Evolutionary conservation across 2,329 filamentous ascomycete genomes (phyloP), one percentile per base, ranked within the genome.

Genomic region (Botrytis aclada): DNA sequence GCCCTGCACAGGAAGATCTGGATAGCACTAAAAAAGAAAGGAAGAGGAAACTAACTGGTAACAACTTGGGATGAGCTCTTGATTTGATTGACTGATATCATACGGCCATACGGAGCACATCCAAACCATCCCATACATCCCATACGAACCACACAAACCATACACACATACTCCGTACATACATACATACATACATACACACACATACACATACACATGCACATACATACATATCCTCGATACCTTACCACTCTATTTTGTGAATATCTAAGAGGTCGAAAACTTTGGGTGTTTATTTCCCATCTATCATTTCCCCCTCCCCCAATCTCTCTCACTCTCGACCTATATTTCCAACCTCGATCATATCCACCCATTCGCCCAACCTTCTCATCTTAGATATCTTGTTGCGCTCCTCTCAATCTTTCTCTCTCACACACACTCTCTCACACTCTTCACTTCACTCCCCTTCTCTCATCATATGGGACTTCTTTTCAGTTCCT

Each of bases 1-100:
- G 69, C 43, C 69, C 69, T 71, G 69, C 58, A 71, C 25, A 32
- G 47, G 34, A 41, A 32, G 65, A 69, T 69, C 65, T 69, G 25
- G n/a, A 67, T 64, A 63, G 16, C 37, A 63, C 32, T 64, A 63
- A 29, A 63, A 22, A 22, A 3, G 61, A 62, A 32, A 20, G 29
- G 20, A 47, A 25, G 20, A 45, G 32, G n/a, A 45, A n/a, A 45
- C 61, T 47, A 29, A 32, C 29, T 47, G 41, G 32, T 45, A 47
- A 29, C 39, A 61, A n/a, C 34, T 41, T 25, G 16, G 32, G 41
- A 37, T 70, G 67, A 34, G 29, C 58, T 8, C 22, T 20, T 25
- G 47, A 69, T 69, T 47, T 56, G 47, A 56, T 66, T 54, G 45
- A 54, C 37, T 54, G 32, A 54, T 22, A 39, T 60, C 56, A 37